Base-by-base conservation (phyloP, 495 filamentous ascomycete genomes). In the Aspergillus baeticus region DNA sequence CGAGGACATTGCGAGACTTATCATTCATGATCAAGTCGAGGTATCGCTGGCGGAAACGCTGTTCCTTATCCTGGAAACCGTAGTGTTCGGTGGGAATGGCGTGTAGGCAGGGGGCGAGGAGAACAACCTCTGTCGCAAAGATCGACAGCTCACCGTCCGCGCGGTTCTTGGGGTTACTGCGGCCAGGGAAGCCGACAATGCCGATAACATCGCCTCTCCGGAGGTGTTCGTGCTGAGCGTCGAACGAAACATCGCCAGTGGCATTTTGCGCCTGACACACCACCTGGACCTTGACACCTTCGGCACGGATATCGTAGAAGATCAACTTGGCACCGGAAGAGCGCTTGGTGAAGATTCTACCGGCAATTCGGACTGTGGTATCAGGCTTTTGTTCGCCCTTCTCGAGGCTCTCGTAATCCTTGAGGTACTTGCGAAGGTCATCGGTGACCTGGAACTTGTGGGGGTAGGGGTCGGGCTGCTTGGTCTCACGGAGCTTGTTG, bases 11-110 rank as follows among this genome's bases (percentile, higher is more conserved):
- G 35, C 90, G 85, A 10, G 86, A 89, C 17, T 74, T 76, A 62
- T 93, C 87, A 76, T 98, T 98, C 86, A 97, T 94, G 69, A 98
- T 95, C 63, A 97, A 72, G 70, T 99, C 94, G 29, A 99, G 84
- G 69, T 96, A 96, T 44, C 92, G 80, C 77, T 97, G 88, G 60
- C 94, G 88, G 74, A 89, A 90, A 55, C 92, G 81, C 68, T 91
- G 89, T 76, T 99, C 94, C 73, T 90, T 87, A 65, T 98, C 92
- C 77, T 93, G 90, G 76, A 97, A 89, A 57, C 94, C 94, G 68
- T 87, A 96, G 73, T 95, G 86, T 63, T 95, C 91, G 51, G 87
- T 86, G 26, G 94, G 94, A 51, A 99, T 83, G 77, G 93, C 90
- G 70, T 96, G 92, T 64, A 99, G 73, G 75, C 93, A 98, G 10